Base-by-base conservation (phyloP, 2,329 filamentous ascomycete species). In the Neofusicoccum cordaticola region DNA sequence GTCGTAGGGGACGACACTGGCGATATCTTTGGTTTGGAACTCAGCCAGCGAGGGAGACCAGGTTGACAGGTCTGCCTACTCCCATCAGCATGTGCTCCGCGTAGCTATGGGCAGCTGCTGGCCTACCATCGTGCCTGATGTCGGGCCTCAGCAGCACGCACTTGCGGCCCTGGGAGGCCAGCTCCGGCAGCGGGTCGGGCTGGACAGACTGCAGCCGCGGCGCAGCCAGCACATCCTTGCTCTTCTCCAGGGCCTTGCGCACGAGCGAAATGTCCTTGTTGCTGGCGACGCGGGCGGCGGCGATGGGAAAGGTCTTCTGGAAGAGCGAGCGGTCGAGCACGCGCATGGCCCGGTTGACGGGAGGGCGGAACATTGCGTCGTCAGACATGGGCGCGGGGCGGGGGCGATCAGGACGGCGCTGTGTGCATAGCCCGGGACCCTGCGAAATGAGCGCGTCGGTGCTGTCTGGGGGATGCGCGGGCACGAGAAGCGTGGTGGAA, bases 291-390 rank as follows among this genome's bases (percentile, higher is more conserved):
- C 90, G 86, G 6, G 93, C 94, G 2, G 93, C 93, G 8, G 92
- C 86, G 27, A 94, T 82, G 27, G 89, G 88, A 63, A 97, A 80
- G 0, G 84, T 90, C 75, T 89, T 92, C 61, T 86, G 83, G 81
- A 98, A 98, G 68, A 96, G 88, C 15, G 89, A 84, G 69, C 91
- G 88, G 80, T 99, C 93, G 68, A 99, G 86, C 57, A 86, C 85
- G 73, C 88, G 88, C 81, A 92, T 91, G 66, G 89, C 88, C 76
- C 91, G 90, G 71, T 94, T 89, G 66, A 93, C 83, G 27, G 93
- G 93, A 52, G 93, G 92, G 69, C 89, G 87, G 77, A 97, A 91
- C 84, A 88, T 87, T 60, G 73, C 71, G 57, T 67, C 64, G 51
- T 79, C 66, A 60, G 70, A 68, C 74, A 75, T 75, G 53, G 31